phyloP scores from a whole-genome alignment of 176 grass and related monocot genomes.

The Oryza meridionalis region DNA sequence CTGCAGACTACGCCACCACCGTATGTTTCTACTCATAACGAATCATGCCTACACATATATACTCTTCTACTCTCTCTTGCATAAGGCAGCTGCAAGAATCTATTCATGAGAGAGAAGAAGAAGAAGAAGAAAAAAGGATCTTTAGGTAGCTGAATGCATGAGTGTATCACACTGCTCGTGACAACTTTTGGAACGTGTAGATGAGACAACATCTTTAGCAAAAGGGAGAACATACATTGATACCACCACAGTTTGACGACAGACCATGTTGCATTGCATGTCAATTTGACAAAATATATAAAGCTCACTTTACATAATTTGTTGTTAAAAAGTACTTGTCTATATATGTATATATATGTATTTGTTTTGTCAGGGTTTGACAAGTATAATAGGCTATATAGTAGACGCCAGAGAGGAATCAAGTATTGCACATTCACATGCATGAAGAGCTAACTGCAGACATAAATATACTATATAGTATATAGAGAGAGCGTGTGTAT shows the following conservation, averaged over 20 bases:
- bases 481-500: neutral
- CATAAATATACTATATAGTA: neutral
- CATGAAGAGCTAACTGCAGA: neutral
- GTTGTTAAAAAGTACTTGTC: conserved; percentile 20
- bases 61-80: neutral
- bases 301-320: neutral
- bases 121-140: neutral
- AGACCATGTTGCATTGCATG: neutral
- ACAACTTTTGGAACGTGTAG: conserved; percentile 34
- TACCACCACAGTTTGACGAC: neutral
- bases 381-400: neutral
- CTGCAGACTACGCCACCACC: conserved; percentile 27
- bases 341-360: too few relatives aligned
- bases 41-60: conserved; percentile 15
- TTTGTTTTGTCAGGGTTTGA: conserved; percentile 12
- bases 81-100: conserved; percentile 1
- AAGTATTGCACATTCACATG: conserved; percentile 2
- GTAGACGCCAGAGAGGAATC: neutral
- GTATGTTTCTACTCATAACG: conserved; percentile 51
- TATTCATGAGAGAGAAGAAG: neutral
- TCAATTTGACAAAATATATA: neutral
- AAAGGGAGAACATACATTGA: neutral
- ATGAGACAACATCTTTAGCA: conserved; percentile 40
- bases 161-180: conserved; percentile 35
- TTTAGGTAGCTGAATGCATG: conserved; percentile 3